Conservation (phyloP, 208 protist species). For the Leishmania aethiopica region DNA sequence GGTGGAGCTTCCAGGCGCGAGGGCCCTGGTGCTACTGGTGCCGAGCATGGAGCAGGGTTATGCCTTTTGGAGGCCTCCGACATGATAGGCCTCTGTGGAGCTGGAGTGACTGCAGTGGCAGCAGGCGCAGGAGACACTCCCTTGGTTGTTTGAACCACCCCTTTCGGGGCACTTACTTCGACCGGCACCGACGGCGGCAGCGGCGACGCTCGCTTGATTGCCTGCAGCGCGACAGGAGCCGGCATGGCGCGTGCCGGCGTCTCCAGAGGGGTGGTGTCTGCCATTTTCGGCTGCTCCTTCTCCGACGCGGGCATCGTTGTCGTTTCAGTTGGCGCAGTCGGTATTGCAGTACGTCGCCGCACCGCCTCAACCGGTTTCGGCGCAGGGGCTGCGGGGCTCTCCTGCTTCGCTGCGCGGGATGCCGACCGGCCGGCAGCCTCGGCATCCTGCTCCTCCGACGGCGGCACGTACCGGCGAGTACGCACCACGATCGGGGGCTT, state of each 20-base stretch:
- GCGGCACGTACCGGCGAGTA: constrained; percentile 36
- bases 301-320: background rate
- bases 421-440: background rate
- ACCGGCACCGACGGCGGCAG: background rate
- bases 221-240: constrained; percentile 14
- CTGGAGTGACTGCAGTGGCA: background rate
- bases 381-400: background rate
- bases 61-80: background rate
- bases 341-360: constrained; percentile 3
- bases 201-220: constrained; percentile 2
- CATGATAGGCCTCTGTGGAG: background rate
- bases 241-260: background rate
- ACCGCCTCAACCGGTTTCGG: constrained; percentile 21
- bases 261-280: background rate
- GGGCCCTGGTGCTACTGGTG: background rate
- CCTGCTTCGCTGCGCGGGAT: background rate
- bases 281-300: background rate
- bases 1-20: background rate
- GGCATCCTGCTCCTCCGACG: constrained; percentile 9
- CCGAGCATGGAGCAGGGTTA: background rate
- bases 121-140: background rate
- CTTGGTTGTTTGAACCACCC: constrained; percentile 3
- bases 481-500: constrained; percentile 30
- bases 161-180: background rate
- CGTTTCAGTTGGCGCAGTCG: background rate